phyloP scores from a whole-genome alignment of 2,329 filamentous ascomycete genomes.

The Pseudocercospora macadamiae region DNA sequence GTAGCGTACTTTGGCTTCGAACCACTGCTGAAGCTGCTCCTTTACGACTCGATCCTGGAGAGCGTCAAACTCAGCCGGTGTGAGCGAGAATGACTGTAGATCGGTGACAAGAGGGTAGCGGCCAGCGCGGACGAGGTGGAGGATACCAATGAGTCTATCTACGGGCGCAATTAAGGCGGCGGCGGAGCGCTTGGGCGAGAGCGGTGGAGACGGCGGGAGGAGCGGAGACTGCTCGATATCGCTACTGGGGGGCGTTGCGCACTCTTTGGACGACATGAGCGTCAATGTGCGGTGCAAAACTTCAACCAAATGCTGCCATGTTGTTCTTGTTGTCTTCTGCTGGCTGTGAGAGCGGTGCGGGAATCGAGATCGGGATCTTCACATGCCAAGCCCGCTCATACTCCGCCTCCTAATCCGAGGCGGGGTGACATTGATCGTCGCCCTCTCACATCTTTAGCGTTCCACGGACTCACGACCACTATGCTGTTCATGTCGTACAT shows the following conservation, averaged over 20 bases:
- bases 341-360: no score
- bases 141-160: conserved; percentile 1
- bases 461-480: no score
- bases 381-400: no score
- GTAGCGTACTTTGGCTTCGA: conserved; percentile 16
- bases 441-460: no score
- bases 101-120: background rate
- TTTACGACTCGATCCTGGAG: conserved; percentile 8
- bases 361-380: no score
- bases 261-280: conserved; percentile 9
- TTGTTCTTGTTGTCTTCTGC: no score
- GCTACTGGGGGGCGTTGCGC: conserved; percentile 9
- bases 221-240: conserved; percentile 7
- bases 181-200: conserved; percentile 10
- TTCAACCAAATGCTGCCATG: background rate
- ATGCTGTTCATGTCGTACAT: no score
- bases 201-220: conserved; percentile 13
- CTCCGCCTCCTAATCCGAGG: no score
- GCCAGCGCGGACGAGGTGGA: background rate
- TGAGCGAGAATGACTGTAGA: conserved; percentile 5
- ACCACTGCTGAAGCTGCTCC: conserved; percentile 5
- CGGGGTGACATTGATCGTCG: no score
- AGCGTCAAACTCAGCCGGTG: conserved; percentile 6
- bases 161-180: conserved; percentile 2
- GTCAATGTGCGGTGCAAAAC: background rate